phyloP scores from a whole-genome alignment of 345 rosid species.

The Melaleuca quinquenervia region DNA sequence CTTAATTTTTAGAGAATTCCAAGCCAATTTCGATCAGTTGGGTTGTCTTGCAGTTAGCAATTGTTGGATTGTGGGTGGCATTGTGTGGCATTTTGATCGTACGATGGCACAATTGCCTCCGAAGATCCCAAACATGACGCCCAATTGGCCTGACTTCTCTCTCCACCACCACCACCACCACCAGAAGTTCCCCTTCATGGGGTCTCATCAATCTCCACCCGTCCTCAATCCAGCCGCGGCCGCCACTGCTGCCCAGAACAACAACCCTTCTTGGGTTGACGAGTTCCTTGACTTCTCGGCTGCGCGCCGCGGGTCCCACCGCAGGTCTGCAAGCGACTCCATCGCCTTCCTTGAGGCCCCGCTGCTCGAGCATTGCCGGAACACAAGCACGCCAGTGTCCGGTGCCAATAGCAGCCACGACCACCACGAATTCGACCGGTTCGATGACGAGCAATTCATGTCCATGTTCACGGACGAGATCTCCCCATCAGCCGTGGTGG shows the following conservation, averaged over 20 bases:
- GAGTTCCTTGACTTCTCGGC: slow-evolving; percentile 86
- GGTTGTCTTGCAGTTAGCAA: background rate
- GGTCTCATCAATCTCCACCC: slow-evolving; percentile 1
- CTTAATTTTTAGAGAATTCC: background rate
- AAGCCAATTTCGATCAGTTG: background rate
- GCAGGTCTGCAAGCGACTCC: slow-evolving; percentile 77
- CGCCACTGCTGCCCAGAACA: slow-evolving; percentile 17
- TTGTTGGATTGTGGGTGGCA: background rate
- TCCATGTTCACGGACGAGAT: slow-evolving; percentile 66
- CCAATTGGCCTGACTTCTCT: slow-evolving; percentile 65
- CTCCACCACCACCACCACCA: slow-evolving; percentile 4
- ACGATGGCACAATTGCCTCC: slow-evolving; percentile 87
- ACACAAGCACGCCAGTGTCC: background rate
- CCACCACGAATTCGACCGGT: slow-evolving; percentile 31
- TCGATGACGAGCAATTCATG: slow-evolving; percentile 80
- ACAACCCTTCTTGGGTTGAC: slow-evolving; percentile 66
- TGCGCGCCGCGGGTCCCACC: slow-evolving; percentile 47
- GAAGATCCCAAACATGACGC: slow-evolving; percentile 63
- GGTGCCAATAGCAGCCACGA: background rate
- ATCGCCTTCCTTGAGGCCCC: slow-evolving; percentile 50
- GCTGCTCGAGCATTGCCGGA: background rate
- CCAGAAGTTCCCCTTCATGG: slow-evolving; percentile 23
- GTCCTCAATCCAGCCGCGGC: background rate
- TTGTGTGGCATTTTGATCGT: background rate
- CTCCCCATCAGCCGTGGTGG: slow-evolving; percentile 27